Evolutionary conservation across 2,329 filamentous ascomycete species (phyloP).

Genomic region (Cytospora piceae): DNA sequence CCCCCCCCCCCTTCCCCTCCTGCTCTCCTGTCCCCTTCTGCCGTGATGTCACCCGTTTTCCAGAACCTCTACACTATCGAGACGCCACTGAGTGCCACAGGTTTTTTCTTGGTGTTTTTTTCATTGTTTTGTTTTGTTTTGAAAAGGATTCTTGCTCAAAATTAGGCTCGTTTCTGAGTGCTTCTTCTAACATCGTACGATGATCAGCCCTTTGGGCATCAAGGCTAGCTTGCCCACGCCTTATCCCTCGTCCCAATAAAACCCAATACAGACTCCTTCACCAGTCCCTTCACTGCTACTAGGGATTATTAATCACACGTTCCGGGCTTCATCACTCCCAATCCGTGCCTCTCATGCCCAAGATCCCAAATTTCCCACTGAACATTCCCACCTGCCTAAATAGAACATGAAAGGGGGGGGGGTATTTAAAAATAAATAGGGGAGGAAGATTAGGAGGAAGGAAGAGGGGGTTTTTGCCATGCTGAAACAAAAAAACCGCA

Average conservation of each 20-base stretch:
- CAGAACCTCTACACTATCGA: conserved; percentile 20
- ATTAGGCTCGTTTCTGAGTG: conserved; percentile 7
- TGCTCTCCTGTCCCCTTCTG: neutral
- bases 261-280: neutral
- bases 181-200: conserved; percentile 3
- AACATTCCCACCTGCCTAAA: neutral
- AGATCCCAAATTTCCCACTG: neutral
- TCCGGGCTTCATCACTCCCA: neutral
- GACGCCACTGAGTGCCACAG: conserved; percentile 21
- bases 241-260: neutral
- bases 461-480: neutral
- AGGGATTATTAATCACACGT: neutral
- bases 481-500: neutral
- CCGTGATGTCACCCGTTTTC: conserved; percentile 11
- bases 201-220: conserved; percentile 10
- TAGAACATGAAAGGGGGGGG: neutral
- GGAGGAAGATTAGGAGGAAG: neutral
- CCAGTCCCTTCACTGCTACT: neutral
- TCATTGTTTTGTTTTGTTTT: no score
- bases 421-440: neutral
- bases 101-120: no score
- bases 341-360: neutral
- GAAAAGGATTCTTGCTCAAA: conserved; percentile 6
- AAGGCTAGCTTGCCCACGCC: neutral
- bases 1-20: neutral